Percentiles rank a stretch among this genome's conserved stretches.
These are phyloP conservation scores for Cladosporium velox DNA, from an alignment of 2,329 filamentous ascomycete species.

Conservation along the genomic window DNA sequence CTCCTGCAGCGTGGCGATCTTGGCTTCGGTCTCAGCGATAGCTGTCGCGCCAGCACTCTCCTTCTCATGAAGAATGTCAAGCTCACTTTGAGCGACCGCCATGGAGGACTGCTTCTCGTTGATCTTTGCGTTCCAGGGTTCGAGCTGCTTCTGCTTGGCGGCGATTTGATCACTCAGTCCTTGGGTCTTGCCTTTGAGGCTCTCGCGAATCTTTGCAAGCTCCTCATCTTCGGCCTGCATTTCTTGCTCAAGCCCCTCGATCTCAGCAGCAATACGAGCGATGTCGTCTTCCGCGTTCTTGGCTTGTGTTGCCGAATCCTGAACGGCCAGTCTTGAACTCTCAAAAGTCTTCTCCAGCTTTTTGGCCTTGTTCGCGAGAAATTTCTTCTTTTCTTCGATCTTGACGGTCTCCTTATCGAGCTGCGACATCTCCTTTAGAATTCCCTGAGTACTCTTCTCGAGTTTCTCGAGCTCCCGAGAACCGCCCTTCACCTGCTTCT, in stretches of 20 bases:
- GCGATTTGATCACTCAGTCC: conserved; percentile 91
- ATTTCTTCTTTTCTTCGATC: conserved; percentile 96
- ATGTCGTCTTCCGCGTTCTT: conserved; percentile 79
- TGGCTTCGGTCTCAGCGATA: conserved; percentile 78
- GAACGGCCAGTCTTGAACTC: conserved; percentile 71
- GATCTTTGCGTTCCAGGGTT: conserved; percentile 96
- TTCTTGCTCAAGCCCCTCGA: conserved; percentile 71
- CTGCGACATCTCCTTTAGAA: conserved; percentile 85
- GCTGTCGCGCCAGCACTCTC: conserved; percentile 84
- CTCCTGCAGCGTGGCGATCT: conserved; percentile 72
- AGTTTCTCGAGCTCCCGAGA: conserved; percentile 79
- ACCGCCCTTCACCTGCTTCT: conserved; percentile 81
- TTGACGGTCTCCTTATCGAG: conserved; percentile 97
- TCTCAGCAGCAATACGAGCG: conserved; percentile 72
- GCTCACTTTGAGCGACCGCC: conserved; percentile 90
- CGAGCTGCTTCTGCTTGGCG: conserved; percentile 86
- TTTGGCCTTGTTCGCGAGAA: conserved; percentile 84
- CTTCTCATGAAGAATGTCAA: conserved; percentile 87
- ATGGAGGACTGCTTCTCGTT: conserved; percentile 94
- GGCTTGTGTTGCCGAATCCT: conserved; percentile 75
- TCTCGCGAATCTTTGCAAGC: conserved; percentile 78
- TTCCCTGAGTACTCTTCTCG: conserved; percentile 75
- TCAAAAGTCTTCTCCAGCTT: conserved; percentile 88
- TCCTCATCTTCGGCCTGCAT: conserved; percentile 80
- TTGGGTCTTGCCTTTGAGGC: conserved; percentile 92